A percentile compares a stretch with the other conserved stretches of the same genome.
Evolutionary conservation across 2,329 filamentous ascomycete genomes (phyloP).

Genomic region (Aspergillus fumigatus): DNA sequence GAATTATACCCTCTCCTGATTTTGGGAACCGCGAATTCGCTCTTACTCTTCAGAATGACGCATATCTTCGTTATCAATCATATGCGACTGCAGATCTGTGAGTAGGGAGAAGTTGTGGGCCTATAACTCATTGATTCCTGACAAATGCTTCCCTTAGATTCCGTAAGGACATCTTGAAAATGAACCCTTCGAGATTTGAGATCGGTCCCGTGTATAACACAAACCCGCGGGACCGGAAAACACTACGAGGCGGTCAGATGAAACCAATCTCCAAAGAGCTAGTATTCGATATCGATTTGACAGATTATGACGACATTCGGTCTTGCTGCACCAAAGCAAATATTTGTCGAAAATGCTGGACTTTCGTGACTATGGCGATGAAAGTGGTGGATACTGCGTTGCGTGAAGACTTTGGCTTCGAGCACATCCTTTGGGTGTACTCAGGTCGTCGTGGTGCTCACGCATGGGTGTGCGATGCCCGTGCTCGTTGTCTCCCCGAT

Average conservation of each 20-base stretch:
- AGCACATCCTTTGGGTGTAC: constrained; percentile 97
- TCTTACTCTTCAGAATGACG: constrained; percentile 88
- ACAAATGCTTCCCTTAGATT: constrained; percentile 50
- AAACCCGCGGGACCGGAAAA: constrained; percentile 91
- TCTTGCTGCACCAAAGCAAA: constrained; percentile 92
- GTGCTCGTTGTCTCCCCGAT: constrained; percentile 79
- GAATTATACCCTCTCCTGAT: constrained; percentile 76
- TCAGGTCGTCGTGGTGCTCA: constrained; percentile 94
- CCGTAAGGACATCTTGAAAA: constrained; percentile 82
- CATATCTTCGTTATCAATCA: constrained; percentile 87
- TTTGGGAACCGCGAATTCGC: constrained; percentile 94
- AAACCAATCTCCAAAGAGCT: constrained; percentile 86
- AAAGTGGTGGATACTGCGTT: constrained; percentile 85
- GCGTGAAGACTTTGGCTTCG: constrained; percentile 92
- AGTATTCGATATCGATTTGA: constrained; percentile 99
- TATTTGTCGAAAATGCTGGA: constrained; percentile 93
- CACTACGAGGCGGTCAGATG: constrained; percentile 72
- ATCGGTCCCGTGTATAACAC: constrained; percentile 96
- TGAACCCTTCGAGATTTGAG: constrained; percentile 92
- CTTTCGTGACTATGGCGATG: constrained; percentile 96
- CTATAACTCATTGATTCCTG: neutral
- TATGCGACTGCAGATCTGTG: constrained; percentile 63
- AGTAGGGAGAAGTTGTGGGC: constrained; percentile 14
- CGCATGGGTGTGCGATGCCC: constrained; percentile 95
- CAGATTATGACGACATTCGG: constrained; percentile 94